Evolutionary conservation across 129 eudicot genomes (phyloP), one percentile per base, ranked within the genome.

Genomic region (Escallonia rubra): DNA sequence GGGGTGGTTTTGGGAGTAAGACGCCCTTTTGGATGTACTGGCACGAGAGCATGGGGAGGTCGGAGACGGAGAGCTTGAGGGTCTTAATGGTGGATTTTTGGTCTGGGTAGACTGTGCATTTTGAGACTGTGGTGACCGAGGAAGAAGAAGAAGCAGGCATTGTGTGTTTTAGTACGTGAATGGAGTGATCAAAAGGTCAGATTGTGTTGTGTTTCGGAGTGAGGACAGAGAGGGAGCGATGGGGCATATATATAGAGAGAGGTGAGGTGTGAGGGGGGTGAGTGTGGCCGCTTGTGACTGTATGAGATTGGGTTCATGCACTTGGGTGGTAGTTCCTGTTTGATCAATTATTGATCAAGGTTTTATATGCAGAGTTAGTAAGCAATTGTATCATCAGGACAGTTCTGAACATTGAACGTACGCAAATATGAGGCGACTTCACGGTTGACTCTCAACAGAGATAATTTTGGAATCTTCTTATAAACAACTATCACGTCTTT

Each of bases 21-120:
- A 83, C 96, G 5, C 96, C 96, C 68, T 89, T 89, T 74, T 89
- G 96, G 59, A 89, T 89, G 79, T 89, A 89, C 10, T 89, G 96
- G 57, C 96, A 89, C 10, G 96, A 89, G 43, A 89, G 90, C 96
- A 89, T 89, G 41, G 94, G 94, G 71, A 89, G 89, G 71, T 89
- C 96, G 7, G 96, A 89, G 13, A 89, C 96, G 0, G 96, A 89
- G 77, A 89, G 96, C 59, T 81, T 86, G 34, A 89, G 67, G 61
- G 90, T 57, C 11, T 79, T 69, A 44, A 79, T 74, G 66, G 77
- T 15, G 65, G 94, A 86, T 68, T 63, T 66, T 42, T 57, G 61
- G 7, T 86, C 67, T 16, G 96, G 94, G 57, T 59, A 51, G n/a
- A 86, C 40, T 2, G 61, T 89, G 84, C 79, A 83, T 89, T 83